Evolutionary conservation across 441 rosid species (phyloP).

Genomic region (Biscutella laevigata): DNA sequence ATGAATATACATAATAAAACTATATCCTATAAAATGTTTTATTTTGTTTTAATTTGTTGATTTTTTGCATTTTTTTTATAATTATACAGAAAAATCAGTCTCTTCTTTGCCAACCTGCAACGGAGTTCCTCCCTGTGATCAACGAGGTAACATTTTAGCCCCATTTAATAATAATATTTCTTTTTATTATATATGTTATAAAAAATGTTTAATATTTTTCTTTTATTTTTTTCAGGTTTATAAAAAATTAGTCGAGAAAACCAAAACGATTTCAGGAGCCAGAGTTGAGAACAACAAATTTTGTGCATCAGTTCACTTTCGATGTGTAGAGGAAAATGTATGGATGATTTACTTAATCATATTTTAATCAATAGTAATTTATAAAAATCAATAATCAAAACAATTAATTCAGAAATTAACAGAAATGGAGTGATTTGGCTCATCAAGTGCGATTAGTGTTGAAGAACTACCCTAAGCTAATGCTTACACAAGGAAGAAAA

Average conservation of each 20-base stretch:
- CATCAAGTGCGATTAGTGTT: conserved; percentile 57
- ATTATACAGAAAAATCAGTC: conserved; percentile 32
- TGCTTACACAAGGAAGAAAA: conserved; percentile 72
- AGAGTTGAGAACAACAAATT: conserved; percentile 68
- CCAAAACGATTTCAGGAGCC: conserved; percentile 51
- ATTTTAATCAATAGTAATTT: neutral
- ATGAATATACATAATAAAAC: conserved; percentile 8
- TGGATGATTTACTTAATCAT: neutral
- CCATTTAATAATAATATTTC: neutral
- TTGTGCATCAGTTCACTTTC: conserved; percentile 69
- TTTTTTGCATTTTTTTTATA: neutral
- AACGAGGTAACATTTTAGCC: conserved; percentile 38
- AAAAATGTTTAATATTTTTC: neutral
- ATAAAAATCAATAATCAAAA: neutral
- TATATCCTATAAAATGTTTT: neutral
- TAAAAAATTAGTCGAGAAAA: conserved; percentile 39
- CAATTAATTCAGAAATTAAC: neutral
- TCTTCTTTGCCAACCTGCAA: conserved; percentile 60
- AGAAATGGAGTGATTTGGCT: conserved; percentile 76
- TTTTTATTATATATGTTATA: neutral
- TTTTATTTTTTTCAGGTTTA: conserved; percentile 33
- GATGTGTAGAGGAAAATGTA: conserved; percentile 48
- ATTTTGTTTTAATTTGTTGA: neutral
- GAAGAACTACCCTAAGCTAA: conserved; percentile 62
- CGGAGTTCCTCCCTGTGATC: conserved; percentile 63